Evolutionary conservation across 192 early-diverging fungal genomes (phyloP).

Genomic region (Ambispora gerdemannii): DNA sequence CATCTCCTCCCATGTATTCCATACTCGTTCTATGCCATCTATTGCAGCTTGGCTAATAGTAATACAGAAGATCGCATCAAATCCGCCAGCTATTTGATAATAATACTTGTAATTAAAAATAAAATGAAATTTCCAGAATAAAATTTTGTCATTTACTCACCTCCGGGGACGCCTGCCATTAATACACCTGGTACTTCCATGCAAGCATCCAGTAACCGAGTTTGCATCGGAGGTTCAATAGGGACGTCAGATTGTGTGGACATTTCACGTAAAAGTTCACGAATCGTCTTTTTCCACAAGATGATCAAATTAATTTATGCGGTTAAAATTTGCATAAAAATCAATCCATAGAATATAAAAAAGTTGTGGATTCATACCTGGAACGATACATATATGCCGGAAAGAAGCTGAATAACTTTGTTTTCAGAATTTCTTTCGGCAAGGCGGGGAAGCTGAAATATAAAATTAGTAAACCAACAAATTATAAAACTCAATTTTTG

Average conservation of each 20-base stretch:
- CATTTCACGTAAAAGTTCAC: slow-evolving; percentile 68
- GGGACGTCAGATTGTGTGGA: slow-evolving; percentile 71
- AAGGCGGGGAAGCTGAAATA: background rate
- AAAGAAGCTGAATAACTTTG: background rate
- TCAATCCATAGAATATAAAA: background rate
- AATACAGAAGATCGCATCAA: slow-evolving; percentile 95
- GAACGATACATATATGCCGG: background rate
- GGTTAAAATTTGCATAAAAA: background rate
- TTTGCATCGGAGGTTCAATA: slow-evolving; percentile 89
- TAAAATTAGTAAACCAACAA: background rate
- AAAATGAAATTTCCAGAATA: background rate
- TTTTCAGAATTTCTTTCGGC: background rate
- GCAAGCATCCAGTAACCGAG: slow-evolving; percentile 80
- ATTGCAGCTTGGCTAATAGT: slow-evolving; percentile 53
- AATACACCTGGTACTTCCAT: slow-evolving; percentile 75
- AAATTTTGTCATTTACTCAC: slow-evolving; percentile 38
- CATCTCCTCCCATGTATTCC: slow-evolving; percentile 70
- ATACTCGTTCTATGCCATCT: slow-evolving; percentile 54
- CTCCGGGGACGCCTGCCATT: slow-evolving; percentile 94
- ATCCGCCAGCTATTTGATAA: slow-evolving; percentile 79
- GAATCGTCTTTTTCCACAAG: slow-evolving; percentile 46
- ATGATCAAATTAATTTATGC: slow-evolving; percentile 37
- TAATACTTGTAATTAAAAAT: background rate
- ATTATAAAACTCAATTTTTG: background rate
- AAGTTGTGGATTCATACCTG: background rate